Base-by-base conservation (phyloP, 345 rosid genomes). In the Eucalyptus caleyi region DNA sequence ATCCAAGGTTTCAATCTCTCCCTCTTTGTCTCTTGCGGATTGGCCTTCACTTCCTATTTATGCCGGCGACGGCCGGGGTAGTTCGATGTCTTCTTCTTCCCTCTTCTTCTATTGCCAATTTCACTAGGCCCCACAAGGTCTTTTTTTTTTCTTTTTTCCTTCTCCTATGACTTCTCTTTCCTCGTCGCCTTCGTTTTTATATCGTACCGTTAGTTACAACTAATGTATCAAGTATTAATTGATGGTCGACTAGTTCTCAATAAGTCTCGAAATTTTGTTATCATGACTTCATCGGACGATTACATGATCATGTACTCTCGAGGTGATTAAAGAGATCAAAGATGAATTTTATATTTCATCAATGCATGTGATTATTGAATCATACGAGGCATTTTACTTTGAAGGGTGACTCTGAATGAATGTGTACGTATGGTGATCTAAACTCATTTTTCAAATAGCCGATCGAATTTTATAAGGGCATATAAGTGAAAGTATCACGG, bases 351-450 rank as follows among this genome's bases (percentile, higher is more conserved):
- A 2, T 30, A 30, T 60, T 9, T 11, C n/a, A 26, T 62, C 18
- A 30, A 6, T 13, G 9, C 34, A 34, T 19, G 13, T 34, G 26
- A 72, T 6, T 40, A 2, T 0, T 4, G 27, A 37, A 72, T 72
- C 16, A 3, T 24, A 3, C 1, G 3, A 19, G 15, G 1, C 5
- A 11, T 72, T 72, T 72, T 2, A 2, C 1, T 19, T 72, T 72
- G 3, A 5, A 19, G 0, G 8, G 5, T 10, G 1, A 37, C 2
- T 37, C 27, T 19, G 0, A 77, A 40, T 11, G 8, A 77, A 37
- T 77, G 5, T 21, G 6, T 10, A 10, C 15, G 0, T 2, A 37
- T 77, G 27, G 15, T 11, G 47, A 77, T 77, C 4, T 14, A 21
- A 77, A 40, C 2, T 21, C 9, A 2, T 21, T 21, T 0, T 21